Percentiles rank a stretch among this genome's conserved stretches.
phyloP scores from a whole-genome alignment of 352 stramenopile species.

The Pythium sp. region DNA sequence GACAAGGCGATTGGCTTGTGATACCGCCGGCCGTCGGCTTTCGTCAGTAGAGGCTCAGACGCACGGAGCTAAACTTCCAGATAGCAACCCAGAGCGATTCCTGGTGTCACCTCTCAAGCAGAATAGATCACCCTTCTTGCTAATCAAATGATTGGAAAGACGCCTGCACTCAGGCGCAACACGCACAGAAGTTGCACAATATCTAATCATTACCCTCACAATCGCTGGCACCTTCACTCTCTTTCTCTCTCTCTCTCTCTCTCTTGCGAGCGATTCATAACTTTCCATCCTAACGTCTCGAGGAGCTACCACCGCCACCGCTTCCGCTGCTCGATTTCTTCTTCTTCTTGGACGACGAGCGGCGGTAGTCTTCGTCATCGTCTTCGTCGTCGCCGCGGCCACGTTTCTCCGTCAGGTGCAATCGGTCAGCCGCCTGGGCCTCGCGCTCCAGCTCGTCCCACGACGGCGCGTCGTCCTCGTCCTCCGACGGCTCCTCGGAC shows the following conservation, averaged over 20 bases:
- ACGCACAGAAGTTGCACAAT: constrained; percentile 3
- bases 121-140: too few species aligned
- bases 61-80: too few species aligned
- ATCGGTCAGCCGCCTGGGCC: constrained; percentile 60
- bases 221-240: not conserved
- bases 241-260: not conserved
- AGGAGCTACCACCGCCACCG: not conserved
- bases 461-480: constrained; percentile 62
- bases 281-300: constrained; percentile 1
- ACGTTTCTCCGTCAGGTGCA: constrained; percentile 45
- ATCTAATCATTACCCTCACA: constrained; percentile 7
- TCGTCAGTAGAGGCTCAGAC: too few species aligned
- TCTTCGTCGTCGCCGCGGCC: constrained; percentile 49
- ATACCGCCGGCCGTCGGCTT: too few species aligned
- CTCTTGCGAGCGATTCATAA: not conserved
- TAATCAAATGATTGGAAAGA: too few species aligned
- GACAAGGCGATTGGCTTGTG: too few species aligned
- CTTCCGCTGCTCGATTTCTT: constrained; percentile 15
- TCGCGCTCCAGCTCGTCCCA: constrained; percentile 86
- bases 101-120: too few species aligned
- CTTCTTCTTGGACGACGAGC: constrained; percentile 60
- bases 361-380: constrained; percentile 56
- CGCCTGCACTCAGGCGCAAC: too few species aligned
- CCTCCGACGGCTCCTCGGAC: constrained; percentile 50
- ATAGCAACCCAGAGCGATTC: too few species aligned